These are phyloP conservation scores for Nakazawaea laoshanensis DNA, from an alignment of 805 yeast species.

Conservation along the genomic window DNA sequence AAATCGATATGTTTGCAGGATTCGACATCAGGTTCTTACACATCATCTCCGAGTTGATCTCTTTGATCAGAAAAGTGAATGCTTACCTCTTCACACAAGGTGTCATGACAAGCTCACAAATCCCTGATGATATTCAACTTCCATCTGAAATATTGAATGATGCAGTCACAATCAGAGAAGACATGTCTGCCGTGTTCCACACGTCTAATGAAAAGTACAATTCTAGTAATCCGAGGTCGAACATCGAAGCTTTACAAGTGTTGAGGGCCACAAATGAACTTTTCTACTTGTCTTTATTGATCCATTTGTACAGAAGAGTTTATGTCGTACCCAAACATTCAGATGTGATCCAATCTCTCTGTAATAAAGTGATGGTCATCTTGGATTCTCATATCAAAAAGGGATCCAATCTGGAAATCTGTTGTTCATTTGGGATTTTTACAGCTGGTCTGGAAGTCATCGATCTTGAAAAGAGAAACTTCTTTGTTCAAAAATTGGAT, in stretches of 20 bases:
- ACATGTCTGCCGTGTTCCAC: slow-evolving; percentile 17
- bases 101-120: too few relatives aligned
- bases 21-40: slow-evolving; percentile 58
- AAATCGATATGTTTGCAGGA: slow-evolving; percentile 57
- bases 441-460: slow-evolving; percentile 52
- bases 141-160: slow-evolving; percentile 19
- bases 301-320: slow-evolving; percentile 51
- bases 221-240: not conserved
- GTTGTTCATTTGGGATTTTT: slow-evolving; percentile 46
- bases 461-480: slow-evolving; percentile 25
- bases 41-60: slow-evolving; percentile 40
- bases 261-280: slow-evolving; percentile 41
- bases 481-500: slow-evolving; percentile 30
- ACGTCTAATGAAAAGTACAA: slow-evolving; percentile 9
- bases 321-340: slow-evolving; percentile 37
- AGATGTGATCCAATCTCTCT: slow-evolving; percentile 37
- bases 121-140: slow-evolving; percentile 11
- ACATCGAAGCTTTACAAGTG: slow-evolving; percentile 15
- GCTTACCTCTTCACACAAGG: slow-evolving; percentile 1
- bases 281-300: slow-evolving; percentile 43
- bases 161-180: slow-evolving; percentile 33
- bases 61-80: slow-evolving; percentile 26
- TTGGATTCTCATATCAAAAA: slow-evolving; percentile 31
- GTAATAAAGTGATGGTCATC: slow-evolving; percentile 28
- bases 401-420: slow-evolving; percentile 42